Conservation (phyloP, 768 basidiomycete species). For the Thelephora ganbajun region DNA sequence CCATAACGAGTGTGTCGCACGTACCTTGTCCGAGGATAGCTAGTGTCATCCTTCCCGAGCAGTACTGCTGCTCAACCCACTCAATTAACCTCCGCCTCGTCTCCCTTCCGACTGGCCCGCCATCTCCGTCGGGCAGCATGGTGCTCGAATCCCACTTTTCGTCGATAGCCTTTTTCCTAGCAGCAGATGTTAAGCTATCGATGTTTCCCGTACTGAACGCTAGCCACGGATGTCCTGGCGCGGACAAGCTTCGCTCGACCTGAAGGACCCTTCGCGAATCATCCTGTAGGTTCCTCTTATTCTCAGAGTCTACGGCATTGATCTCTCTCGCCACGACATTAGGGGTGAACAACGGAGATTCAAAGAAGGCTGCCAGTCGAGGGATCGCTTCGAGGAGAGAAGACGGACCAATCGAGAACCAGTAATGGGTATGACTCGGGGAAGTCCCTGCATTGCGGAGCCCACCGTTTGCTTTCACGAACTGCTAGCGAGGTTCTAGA, state of each 20-base stretch:
- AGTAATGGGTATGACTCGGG: slow-evolving; percentile 32
- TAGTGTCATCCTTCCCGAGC: slow-evolving; percentile 23
- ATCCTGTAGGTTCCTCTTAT: slow-evolving; percentile 37
- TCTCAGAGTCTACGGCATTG: slow-evolving; percentile 42
- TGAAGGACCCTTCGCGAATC: slow-evolving; percentile 35
- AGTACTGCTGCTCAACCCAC: slow-evolving; percentile 25
- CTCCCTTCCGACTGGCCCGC: slow-evolving; percentile 24
- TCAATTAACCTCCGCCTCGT: slow-evolving; percentile 18
- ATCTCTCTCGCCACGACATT: slow-evolving; percentile 33
- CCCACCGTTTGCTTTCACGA: slow-evolving; percentile 26
- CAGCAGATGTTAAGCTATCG: slow-evolving; percentile 15
- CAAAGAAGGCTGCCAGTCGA: slow-evolving; percentile 34
- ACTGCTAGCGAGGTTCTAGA: slow-evolving; percentile 8
- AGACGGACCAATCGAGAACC: slow-evolving; percentile 17
- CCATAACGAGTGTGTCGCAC: background rate
- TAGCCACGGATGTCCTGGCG: slow-evolving; percentile 25
- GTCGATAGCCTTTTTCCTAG: slow-evolving; percentile 7
- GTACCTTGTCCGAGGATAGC: slow-evolving; percentile 21
- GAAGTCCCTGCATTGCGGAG: slow-evolving; percentile 38
- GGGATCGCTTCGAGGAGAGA: slow-evolving; percentile 20
- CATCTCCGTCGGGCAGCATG: slow-evolving; percentile 22
- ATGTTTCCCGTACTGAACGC: slow-evolving; percentile 37
- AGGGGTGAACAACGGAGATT: slow-evolving; percentile 31
- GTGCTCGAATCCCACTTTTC: background rate
- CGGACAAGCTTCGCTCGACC: slow-evolving; percentile 29